Percentiles rank a stretch among this genome's conserved stretches.
phyloP scores from a whole-genome alignment of 495 filamentous ascomycete species.

The Entonaema liquescens region DNA sequence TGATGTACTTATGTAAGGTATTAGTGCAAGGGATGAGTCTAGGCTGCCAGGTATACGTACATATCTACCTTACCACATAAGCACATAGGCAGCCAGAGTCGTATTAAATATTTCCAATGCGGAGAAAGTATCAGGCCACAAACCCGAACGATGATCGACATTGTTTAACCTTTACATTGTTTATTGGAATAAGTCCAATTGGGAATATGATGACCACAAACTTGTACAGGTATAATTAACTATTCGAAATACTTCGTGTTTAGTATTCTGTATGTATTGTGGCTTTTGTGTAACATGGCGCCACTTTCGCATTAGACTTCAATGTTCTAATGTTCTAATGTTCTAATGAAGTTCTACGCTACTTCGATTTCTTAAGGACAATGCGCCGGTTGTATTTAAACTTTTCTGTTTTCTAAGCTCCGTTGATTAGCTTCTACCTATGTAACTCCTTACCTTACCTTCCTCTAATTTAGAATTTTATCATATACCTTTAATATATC shows the following conservation, averaged over 20 bases:
- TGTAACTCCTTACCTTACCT: not conserved
- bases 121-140: conserved; percentile 37
- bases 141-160: conserved; percentile 38
- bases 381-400: not conserved
- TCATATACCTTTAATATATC: too few relatives aligned
- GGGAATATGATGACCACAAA: not conserved
- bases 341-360: not conserved
- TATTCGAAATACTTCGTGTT: too few relatives aligned
- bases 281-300: conserved; percentile 20
- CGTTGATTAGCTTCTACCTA: too few relatives aligned
- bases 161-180: not conserved
- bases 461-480: not conserved
- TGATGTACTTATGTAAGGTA: not conserved
- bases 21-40: conserved; percentile 1
- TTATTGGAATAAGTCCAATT: conserved; percentile 5
- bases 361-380: not conserved
- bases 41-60: conserved; percentile 9
- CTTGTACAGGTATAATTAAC: too few relatives aligned
- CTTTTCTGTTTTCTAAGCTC: not conserved
- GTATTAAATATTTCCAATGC: conserved; percentile 24
- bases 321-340: too few relatives aligned
- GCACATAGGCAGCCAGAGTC: conserved; percentile 11
- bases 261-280: conserved; percentile 4
- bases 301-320: not conserved
- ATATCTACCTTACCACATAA: not conserved